Percentiles rank a stretch among this genome's conserved stretches.
Conservation (phyloP, 148 eudicot genomes). For the Cornus florida region DNA sequence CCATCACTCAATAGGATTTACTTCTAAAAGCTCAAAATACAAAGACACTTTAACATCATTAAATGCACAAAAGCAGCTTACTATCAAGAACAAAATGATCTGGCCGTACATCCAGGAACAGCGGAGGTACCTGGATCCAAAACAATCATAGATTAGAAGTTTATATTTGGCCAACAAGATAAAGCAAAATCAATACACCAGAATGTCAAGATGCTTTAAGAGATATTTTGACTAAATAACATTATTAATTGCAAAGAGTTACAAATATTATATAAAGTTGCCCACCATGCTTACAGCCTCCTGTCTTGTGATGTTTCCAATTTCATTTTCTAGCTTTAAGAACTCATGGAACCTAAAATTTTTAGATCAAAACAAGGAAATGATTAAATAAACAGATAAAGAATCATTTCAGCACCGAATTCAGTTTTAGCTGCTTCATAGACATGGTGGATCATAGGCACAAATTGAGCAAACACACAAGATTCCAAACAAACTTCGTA, state of each 20-base stretch:
- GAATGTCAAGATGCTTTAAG: no score
- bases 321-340: slow-evolving; percentile 91
- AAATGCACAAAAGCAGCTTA: slow-evolving; percentile 38
- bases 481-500: no score
- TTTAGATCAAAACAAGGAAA: not conserved
- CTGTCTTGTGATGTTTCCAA: slow-evolving; percentile 96
- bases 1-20: not conserved
- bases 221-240: not conserved
- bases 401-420: not conserved
- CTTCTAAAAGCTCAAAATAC: not conserved
- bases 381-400: not conserved
- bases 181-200: not conserved
- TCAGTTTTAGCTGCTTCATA: not conserved
- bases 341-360: slow-evolving; percentile 91
- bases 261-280: slow-evolving; percentile 1
- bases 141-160: not conserved
- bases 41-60: not conserved
- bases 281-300: slow-evolving; percentile 99
- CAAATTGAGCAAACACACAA: no score
- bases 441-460: no score
- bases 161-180: no score
- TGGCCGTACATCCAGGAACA: slow-evolving; percentile 85
- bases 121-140: slow-evolving; percentile 80
- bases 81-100: slow-evolving; percentile 95
- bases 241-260: not conserved